Conservation (phyloP, 2,329 filamentous ascomycete genomes). For the Acephala macrosclerotiorum region DNA sequence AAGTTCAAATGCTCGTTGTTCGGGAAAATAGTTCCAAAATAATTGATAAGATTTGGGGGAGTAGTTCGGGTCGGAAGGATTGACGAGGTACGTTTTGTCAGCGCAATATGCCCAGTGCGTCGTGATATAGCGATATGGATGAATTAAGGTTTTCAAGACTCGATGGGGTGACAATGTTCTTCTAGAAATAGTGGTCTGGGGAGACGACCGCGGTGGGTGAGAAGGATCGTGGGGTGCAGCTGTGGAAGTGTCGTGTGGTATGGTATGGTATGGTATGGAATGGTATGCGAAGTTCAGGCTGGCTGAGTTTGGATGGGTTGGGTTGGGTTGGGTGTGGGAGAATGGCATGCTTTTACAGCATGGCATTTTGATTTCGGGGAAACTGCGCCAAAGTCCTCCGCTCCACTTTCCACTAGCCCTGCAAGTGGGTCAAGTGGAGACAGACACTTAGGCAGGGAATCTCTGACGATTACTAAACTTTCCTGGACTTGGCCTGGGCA, state of each 20-base stretch:
- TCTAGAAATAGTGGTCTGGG: neutral
- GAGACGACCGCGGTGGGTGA: neutral
- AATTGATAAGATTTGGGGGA: neutral
- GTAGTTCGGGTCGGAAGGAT: neutral
- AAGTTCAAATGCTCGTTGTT: neutral
- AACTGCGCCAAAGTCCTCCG: neutral
- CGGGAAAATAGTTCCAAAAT: neutral
- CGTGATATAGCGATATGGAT: neutral
- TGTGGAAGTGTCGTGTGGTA: neutral
- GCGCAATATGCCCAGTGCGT: neutral
- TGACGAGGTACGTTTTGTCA: neutral
- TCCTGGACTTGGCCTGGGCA: neutral
- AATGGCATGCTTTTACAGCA: slow-evolving; percentile 12
- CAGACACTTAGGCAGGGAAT: no score
- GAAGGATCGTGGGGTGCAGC: neutral
- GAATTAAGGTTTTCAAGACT: neutral
- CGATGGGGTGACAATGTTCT: neutral
- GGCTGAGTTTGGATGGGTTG: neutral
- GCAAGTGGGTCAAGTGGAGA: neutral
- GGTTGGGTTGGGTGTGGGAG: neutral
- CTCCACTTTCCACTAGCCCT: neutral
- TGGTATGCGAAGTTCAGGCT: neutral
- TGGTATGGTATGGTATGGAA: neutral
- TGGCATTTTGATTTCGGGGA: slow-evolving; percentile 8
- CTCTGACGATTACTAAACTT: no score